Conservation (phyloP, 2,329 filamentous ascomycete genomes). For the Sclerotinia borealis region DNA sequence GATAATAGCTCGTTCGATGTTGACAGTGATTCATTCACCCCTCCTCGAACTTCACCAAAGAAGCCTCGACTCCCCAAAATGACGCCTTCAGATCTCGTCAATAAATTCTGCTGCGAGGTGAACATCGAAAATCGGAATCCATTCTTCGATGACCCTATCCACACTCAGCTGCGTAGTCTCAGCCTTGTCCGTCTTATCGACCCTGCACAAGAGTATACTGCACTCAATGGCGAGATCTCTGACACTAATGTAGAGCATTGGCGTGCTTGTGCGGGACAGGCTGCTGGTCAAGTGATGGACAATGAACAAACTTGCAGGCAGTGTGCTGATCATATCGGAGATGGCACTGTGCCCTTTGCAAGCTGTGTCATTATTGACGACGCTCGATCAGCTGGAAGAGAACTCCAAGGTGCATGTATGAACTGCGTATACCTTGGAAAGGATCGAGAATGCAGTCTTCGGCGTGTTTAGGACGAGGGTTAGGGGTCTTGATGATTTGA, state of each 20-base stretch:
- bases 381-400: not conserved
- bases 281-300: not conserved
- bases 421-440: not conserved
- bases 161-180: not conserved
- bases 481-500: not conserved
- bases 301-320: not conserved
- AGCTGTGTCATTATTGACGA: not conserved
- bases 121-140: not conserved
- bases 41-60: not conserved
- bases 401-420: not conserved
- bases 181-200: not conserved
- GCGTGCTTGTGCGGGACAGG: slow-evolving; percentile 4
- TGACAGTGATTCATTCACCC: not conserved
- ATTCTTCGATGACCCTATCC: not conserved
- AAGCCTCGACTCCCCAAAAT: not conserved
- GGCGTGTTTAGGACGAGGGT: not conserved
- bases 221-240: not conserved
- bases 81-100: not conserved
- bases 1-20: not conserved
- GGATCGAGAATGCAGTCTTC: slow-evolving; percentile 5
- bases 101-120: not conserved
- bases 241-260: slow-evolving; percentile 1
- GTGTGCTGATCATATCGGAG: not conserved
- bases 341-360: not conserved
- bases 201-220: not conserved